phyloP scores from a whole-genome alignment of 2,329 filamentous ascomycete species.

The Escovopsis sp. region DNA sequence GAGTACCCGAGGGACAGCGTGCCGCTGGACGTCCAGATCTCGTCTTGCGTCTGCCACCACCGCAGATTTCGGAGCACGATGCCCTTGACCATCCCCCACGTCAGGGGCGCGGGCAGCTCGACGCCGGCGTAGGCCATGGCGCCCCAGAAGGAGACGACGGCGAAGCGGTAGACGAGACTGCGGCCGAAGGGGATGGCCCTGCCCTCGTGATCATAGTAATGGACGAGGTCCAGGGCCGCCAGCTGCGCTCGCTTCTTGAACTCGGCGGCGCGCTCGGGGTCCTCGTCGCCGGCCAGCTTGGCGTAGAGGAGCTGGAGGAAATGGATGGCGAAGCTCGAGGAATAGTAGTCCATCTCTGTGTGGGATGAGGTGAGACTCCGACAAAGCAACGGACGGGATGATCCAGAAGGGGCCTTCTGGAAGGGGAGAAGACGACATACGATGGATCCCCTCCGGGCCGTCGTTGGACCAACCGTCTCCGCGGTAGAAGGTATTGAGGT shows the following conservation, averaged over 20 bases:
- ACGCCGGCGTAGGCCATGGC: constrained; percentile 63
- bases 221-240: constrained; percentile 55
- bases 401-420: constrained; percentile 3
- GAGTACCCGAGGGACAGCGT: constrained; percentile 65
- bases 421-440: constrained; percentile 17
- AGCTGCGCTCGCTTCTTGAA: constrained; percentile 54
- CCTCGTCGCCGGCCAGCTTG: constrained; percentile 52
- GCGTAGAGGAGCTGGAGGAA: constrained; percentile 66
- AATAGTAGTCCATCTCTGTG: constrained; percentile 70
- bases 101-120: constrained; percentile 55
- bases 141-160: constrained; percentile 75
- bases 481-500: constrained; percentile 69
- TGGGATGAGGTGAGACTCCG: not conserved
- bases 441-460: constrained; percentile 62
- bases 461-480: constrained; percentile 74
- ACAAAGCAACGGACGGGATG: not conserved
- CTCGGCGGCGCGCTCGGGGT: constrained; percentile 50
- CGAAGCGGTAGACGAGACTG: constrained; percentile 69
- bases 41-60: constrained; percentile 64
- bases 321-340: constrained; percentile 69
- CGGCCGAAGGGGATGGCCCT: constrained; percentile 64
- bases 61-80: constrained; percentile 58
- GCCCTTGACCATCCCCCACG: constrained; percentile 68
- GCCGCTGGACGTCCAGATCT: constrained; percentile 62
- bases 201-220: constrained; percentile 62